These are phyloP conservation scores for Aspergillus pseudonomiae DNA, from an alignment of 2,329 filamentous ascomycete genomes.

Conservation along the genomic window DNA sequence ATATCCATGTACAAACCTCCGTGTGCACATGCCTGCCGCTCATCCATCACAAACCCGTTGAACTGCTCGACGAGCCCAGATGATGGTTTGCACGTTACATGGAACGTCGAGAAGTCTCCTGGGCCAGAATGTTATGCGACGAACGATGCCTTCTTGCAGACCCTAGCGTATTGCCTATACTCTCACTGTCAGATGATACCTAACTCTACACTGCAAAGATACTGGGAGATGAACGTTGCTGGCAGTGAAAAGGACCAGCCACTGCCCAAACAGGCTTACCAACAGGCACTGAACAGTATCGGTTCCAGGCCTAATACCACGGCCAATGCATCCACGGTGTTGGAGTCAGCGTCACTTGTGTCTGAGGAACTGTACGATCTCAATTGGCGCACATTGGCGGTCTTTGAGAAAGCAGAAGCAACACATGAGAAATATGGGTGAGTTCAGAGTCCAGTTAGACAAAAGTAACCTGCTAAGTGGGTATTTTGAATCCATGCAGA, in stretches of 20 bases:
- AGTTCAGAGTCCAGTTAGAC: neutral
- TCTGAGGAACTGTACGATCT: neutral
- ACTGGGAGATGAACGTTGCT: conserved; percentile 8
- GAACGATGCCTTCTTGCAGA: conserved; percentile 7
- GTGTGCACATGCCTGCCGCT: conserved; percentile 1
- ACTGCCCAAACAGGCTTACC: conserved; percentile 1
- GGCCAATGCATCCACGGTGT: neutral
- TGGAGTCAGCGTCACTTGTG: neutral
- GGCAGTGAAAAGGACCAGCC: neutral
- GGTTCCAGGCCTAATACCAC: neutral
- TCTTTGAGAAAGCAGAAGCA: conserved; percentile 1
- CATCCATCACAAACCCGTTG: conserved; percentile 7
- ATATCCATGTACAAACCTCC: conserved; percentile 5
- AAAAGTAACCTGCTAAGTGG: neutral
- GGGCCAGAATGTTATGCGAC: conserved; percentile 5
- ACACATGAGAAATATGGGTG: neutral
- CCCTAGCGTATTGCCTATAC: conserved; percentile 8
- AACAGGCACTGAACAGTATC: neutral
- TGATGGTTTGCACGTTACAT: neutral
- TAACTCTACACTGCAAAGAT: neutral
- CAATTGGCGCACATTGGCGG: neutral
- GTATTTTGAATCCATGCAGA: neutral
- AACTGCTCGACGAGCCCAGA: neutral
- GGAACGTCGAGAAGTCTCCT: neutral
- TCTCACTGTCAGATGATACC: neutral